These are phyloP conservation scores for Parascedosporium putredinis DNA, from an alignment of 2,329 filamentous ascomycete genomes.

Conservation along the genomic window DNA sequence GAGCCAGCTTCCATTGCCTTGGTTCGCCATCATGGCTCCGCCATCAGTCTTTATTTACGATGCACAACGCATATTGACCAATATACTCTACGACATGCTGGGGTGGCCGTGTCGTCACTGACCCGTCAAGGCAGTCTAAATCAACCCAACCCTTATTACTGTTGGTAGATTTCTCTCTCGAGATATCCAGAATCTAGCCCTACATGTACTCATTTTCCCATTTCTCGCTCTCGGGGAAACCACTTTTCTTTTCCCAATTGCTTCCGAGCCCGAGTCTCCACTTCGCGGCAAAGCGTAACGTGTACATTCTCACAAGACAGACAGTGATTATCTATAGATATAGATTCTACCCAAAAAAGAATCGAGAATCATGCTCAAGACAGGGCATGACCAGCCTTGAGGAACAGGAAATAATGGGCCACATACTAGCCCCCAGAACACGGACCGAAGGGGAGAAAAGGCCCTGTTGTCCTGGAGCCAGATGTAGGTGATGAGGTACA, in stretches of 20 bases:
- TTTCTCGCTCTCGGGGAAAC: no score
- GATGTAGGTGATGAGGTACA: constrained; percentile 33
- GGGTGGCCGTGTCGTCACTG: no score
- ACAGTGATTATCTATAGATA: neutral
- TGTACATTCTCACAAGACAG: neutral
- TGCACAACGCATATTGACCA: neutral
- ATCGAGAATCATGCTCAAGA: constrained; percentile 7
- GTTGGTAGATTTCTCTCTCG: no score
- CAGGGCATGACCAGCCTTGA: constrained; percentile 27
- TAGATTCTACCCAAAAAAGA: neutral
- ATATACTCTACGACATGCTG: no score
- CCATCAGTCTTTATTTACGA: neutral
- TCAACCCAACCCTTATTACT: no score
- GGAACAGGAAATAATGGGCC: constrained; percentile 26
- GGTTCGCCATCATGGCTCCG: neutral
- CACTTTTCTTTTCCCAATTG: no score
- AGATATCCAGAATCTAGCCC: no score
- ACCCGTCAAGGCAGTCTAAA: no score
- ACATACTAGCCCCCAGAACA: constrained; percentile 27
- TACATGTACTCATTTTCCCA: no score
- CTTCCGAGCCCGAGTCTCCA: no score
- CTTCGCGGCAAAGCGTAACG: neutral
- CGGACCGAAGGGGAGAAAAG: constrained; percentile 25
- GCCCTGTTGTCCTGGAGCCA: constrained; percentile 29
- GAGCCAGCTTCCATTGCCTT: neutral